Base-by-base conservation (phyloP, 2,329 filamentous ascomycete genomes). In the Exophiala lecanii-corni region DNA sequence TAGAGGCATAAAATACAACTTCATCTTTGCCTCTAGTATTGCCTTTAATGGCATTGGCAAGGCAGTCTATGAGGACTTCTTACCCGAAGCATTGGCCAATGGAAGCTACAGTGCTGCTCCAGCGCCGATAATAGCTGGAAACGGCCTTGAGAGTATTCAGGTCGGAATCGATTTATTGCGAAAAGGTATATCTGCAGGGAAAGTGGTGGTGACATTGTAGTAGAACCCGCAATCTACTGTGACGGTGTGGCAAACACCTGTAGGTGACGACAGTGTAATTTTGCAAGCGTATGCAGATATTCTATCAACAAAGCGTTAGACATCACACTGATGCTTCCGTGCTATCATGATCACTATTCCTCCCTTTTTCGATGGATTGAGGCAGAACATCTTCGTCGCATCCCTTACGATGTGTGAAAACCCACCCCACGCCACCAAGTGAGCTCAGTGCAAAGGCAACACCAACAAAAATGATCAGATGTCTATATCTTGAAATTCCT, bases 131-230 rank as follows among this genome's bases (percentile, higher is more conserved):
- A 51, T 72, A 28, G 59, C 67, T 1, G 66, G 68, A 3, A 58
- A 65, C 3, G 70, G 71, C 7, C 47, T 74, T 13, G 66, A 66
- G 35, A 61, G 56, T 26, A 56, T 72, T 2, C 67, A 74, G 41
- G 61, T 59, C 5, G 70, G 59, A 1, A 43, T 72, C 20, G 62
- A 70, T 51, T 19, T 60, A 1, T 49, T 64, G 3, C 59, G 47
- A 30, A 59, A 62, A 36, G 67, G 68, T 2, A 64, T 71, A 2
- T 68, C 65, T 5, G 69, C 63, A 2, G 61, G 61, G 52, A 73
- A 72, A 51, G 18, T 71, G 17, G 67, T 72, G 12, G 61, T 69
- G 12, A 41, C 26, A 9, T 41, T 54, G 18, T 12, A 32, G 5
- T 32, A 32, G 30, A n/a, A n/a, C n/a, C n/a, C n/a, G n/a, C n/a